These are phyloP conservation scores for Tulasnella calospora DNA, from an alignment of 768 basidiomycete species.

Conservation along the genomic window DNA sequence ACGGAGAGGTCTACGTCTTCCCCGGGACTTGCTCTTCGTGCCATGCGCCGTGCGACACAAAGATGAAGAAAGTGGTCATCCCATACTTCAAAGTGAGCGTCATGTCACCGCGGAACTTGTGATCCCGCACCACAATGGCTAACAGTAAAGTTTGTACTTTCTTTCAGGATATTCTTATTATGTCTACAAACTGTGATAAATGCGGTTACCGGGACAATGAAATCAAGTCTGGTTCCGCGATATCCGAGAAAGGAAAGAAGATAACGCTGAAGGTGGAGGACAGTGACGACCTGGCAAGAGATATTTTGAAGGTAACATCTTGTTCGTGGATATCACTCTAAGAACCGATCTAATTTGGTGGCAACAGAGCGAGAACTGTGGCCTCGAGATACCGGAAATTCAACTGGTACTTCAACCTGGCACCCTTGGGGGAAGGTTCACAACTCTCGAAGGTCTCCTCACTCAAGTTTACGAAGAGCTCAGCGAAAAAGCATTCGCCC, in stretches of 20 bases:
- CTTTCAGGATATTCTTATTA: slow-evolving; percentile 83
- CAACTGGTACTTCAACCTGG: slow-evolving; percentile 87
- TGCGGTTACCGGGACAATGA: slow-evolving; percentile 98
- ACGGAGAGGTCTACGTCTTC: slow-evolving; percentile 89
- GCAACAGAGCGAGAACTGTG: slow-evolving; percentile 82
- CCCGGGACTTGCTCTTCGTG: slow-evolving; percentile 86
- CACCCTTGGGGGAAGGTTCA: slow-evolving; percentile 95
- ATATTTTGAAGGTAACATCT: slow-evolving; percentile 79
- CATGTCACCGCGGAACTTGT: neutral
- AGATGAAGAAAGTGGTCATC: slow-evolving; percentile 94
- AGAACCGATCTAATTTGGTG: neutral
- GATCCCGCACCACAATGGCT: too few species aligned
- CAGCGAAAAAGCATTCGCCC: slow-evolving; percentile 74
- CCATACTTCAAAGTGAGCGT: slow-evolving; percentile 87
- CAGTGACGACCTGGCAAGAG: slow-evolving; percentile 83
- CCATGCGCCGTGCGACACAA: slow-evolving; percentile 71
- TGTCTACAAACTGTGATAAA: slow-evolving; percentile 93
- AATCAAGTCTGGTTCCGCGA: slow-evolving; percentile 89
- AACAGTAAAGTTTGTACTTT: too few species aligned
- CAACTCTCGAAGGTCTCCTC: slow-evolving; percentile 91
- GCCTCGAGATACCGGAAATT: slow-evolving; percentile 87
- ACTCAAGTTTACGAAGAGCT: slow-evolving; percentile 94
- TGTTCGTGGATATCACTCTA: neutral
- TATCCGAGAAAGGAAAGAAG: slow-evolving; percentile 78
- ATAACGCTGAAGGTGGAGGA: slow-evolving; percentile 90